Evolutionary conservation across 371 early-diverging fungal species (phyloP).

Genomic region (Rhizomucor miehei): DNA sequence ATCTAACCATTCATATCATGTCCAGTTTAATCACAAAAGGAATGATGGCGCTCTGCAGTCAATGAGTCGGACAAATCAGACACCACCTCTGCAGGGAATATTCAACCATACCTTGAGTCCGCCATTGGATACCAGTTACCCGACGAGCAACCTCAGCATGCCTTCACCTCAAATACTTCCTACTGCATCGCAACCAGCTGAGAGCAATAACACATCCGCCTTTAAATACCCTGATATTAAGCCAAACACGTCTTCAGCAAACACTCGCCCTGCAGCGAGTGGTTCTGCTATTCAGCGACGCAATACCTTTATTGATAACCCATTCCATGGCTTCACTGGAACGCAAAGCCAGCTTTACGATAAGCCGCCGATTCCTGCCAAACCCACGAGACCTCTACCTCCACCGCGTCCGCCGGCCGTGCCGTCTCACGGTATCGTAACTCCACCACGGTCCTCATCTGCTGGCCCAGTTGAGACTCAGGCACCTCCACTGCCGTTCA

Average conservation of each 20-base stretch:
- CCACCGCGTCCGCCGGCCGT: conserved; percentile 10
- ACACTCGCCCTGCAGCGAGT: conserved; percentile 6
- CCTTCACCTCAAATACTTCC: background rate
- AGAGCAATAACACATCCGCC: conserved; percentile 11
- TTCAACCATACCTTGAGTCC: conserved; percentile 11
- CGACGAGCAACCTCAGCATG: conserved; percentile 8
- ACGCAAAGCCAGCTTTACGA: conserved; percentile 19
- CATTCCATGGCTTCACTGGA: conserved; percentile 55
- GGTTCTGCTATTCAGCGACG: conserved; percentile 26
- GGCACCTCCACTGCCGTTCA: conserved; percentile 11
- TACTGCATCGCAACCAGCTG: conserved; percentile 11
- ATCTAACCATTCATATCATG: background rate
- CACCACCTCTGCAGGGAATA: conserved; percentile 25
- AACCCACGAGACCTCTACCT: conserved; percentile 20
- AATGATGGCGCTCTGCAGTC: conserved; percentile 10
- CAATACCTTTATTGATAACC: conserved; percentile 60
- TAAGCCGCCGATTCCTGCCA: conserved; percentile 23
- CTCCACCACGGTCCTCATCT: conserved; percentile 8
- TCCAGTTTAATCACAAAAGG: conserved; percentile 20
- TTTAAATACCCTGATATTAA: conserved; percentile 16
- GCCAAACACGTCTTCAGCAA: conserved; percentile 11
- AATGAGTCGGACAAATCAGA: conserved; percentile 9
- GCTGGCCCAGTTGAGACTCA: conserved; percentile 1
- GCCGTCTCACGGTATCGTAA: background rate
- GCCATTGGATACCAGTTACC: background rate